Evolutionary conservation across 1,284 basidiomycete genomes (phyloP).

Genomic region (Ganoderma lingzhi): DNA sequence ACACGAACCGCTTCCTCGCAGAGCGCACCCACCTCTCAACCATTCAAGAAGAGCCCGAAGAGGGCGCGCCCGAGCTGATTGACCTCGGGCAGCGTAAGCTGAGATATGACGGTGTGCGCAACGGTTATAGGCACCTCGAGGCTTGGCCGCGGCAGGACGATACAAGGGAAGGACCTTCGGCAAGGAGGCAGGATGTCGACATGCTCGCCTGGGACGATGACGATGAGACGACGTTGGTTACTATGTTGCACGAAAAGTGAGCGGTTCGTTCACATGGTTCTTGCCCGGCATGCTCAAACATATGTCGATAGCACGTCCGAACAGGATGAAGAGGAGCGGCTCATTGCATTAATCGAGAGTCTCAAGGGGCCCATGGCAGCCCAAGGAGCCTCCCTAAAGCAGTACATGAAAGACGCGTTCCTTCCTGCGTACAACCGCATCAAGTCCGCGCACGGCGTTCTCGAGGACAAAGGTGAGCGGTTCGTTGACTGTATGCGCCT

Average conservation of each 20-base stretch:
- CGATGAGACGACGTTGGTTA: conserved; percentile 63
- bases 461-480: conserved; percentile 49
- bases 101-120: conserved; percentile 21
- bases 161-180: conserved; percentile 20
- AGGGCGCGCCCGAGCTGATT: conserved; percentile 21
- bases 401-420: conserved; percentile 58
- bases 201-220: conserved; percentile 64
- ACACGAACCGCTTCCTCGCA: conserved; percentile 34
- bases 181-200: conserved; percentile 38
- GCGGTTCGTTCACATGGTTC: conserved; percentile 22
- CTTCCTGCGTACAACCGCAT: conserved; percentile 61
- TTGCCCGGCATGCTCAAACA: conserved; percentile 9
- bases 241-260: conserved; percentile 56
- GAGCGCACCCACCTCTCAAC: conserved; percentile 29
- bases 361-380: conserved; percentile 57
- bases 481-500: conserved; percentile 12
- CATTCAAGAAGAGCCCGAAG: conserved; percentile 34
- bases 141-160: conserved; percentile 25
- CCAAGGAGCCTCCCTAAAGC: conserved; percentile 51
- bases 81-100: not conserved
- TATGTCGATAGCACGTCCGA: conserved; percentile 27
- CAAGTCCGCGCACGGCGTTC: conserved; percentile 49
- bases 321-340: conserved; percentile 44
- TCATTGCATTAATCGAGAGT: conserved; percentile 53
- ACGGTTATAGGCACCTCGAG: conserved; percentile 30